Evolutionary conservation across 306 rosid genomes (phyloP), one percentile per base, ranked within the genome.

Genomic region (Fragaria ananassa): DNA sequence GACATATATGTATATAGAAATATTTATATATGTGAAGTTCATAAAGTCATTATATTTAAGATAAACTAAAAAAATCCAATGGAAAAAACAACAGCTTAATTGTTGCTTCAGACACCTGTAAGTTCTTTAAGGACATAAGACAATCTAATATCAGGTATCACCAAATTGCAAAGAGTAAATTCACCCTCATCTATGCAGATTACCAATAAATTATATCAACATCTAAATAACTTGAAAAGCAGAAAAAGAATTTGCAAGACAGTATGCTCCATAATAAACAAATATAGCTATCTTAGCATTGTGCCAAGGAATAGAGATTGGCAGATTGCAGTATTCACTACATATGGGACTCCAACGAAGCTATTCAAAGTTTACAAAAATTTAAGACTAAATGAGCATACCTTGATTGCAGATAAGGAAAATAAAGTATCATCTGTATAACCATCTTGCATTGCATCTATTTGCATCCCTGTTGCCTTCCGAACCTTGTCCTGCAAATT

Each of bases 351-450:
- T 27, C 46, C 44, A 11, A 75, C 11, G 27, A 58, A 9, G 67
- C 56, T 23, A 54, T 53, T 10, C 17, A 42, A 35, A 63, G 18
- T 18, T 21, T 35, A 54, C 11, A 34, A 23, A 45, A 6, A 23
- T 47, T 25, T 4, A 0, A 3, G 42, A 39, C 42, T 39, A 39
- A 39, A 39, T 39, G 42, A 39, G 53, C 70, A 87, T 81, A 94
- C 99, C 99, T 95, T 95, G 51, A 95, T 95, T 73, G 95, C 69
- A 74, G 97, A 66, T 81, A 95, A 97, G 31, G 97, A 88, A 85
- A 95, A 95, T 79, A 95, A 68, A 75, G 91, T 95, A 35, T 79
- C 80, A 77, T 95, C 99, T 63, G 79, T 74, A 72, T 90, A 92
- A 71, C 91, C 87, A 67, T 92, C 99, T 68, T 90, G 96, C 65